Evolutionary conservation across 116 monocot species (phyloP), one percentile per base, ranked within the genome.

Genomic region (Papilionanthe hybrid): DNA sequence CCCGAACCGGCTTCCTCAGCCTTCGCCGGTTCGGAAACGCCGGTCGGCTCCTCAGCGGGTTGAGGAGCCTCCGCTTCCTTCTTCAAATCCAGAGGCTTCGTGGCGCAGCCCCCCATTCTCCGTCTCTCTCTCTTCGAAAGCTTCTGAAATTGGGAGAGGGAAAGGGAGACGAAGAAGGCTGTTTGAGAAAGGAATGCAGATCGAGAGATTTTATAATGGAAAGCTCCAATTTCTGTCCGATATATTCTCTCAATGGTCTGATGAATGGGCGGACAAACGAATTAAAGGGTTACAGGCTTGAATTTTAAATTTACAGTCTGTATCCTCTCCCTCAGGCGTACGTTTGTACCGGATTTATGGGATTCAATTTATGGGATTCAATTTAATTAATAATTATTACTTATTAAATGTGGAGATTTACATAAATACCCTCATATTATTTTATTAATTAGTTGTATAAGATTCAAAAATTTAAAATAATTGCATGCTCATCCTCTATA

Each of bases 41-140:
- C 12, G 29, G 9, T 0, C 60, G 15, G 1, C 78, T 78, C 78
- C 9, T 78, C 78, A 0, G 23, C 19, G 25, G 42, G 78, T 20
- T n/a, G 66, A 69, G 72, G 72, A 72, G 80, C 80, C n/a, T 53
- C 80, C 28, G 22, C 19, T 17, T 80, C 80, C 6, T 42, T 55
- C 72, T 50, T 41, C 72, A 72, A 23, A 6, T 20, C 67, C 55
- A 10, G 18, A 1, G 80, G 80, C 80, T 80, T 80, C 19, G 80
- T 37, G 9, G 72, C 80, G 72, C 80, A 80, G 5, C 80, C 80
- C 37, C 80, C 80, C 80, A 80, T 79, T 77, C 41, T 77, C 79
- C 49, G 72, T 80, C 53, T 72, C 9, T 23, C 76, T 77, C 56
- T 29, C 5, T n/a, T 60, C 9, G 49, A 49, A 13, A 49, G 37